phyloP scores from a whole-genome alignment of 163 green algal genomes.

The Coccomyxa subellipsoidea region DNA sequence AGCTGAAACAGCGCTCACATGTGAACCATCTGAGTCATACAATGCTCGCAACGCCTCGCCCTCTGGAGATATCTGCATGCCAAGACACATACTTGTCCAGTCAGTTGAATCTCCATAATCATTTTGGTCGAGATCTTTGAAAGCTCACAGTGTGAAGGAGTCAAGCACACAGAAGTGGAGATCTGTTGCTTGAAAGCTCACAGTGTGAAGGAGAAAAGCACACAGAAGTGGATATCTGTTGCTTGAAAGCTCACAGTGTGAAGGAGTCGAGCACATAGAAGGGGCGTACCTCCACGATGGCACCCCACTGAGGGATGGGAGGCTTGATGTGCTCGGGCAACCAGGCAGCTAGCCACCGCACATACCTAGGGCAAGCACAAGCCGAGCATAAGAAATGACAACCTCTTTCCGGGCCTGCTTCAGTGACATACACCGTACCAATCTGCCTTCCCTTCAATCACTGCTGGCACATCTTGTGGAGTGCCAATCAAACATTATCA shows the following conservation, averaged over 20 bases:
- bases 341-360: constrained; percentile 23
- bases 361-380: constrained; percentile 16
- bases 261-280: too few species aligned
- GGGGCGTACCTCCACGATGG: constrained; percentile 29
- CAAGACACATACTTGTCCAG: neutral
- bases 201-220: too few species aligned
- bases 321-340: constrained; percentile 15
- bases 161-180: too few species aligned
- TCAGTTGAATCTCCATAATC: neutral
- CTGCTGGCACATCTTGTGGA: neutral
- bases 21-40: constrained; percentile 37
- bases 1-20: constrained; percentile 31
- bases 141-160: too few species aligned
- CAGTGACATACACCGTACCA: constrained; percentile 11
- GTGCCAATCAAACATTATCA: neutral
- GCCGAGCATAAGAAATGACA: neutral
- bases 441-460: neutral
- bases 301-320: constrained; percentile 24
- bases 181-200: neutral
- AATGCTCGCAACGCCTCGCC: constrained; percentile 40
- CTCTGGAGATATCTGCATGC: constrained; percentile 23
- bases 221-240: too few species aligned
- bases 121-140: neutral
- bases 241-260: neutral
- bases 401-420: neutral